Evolutionary conservation across 352 stramenopile genomes (phyloP).

Genomic region (Phytophthora cryptogea): DNA sequence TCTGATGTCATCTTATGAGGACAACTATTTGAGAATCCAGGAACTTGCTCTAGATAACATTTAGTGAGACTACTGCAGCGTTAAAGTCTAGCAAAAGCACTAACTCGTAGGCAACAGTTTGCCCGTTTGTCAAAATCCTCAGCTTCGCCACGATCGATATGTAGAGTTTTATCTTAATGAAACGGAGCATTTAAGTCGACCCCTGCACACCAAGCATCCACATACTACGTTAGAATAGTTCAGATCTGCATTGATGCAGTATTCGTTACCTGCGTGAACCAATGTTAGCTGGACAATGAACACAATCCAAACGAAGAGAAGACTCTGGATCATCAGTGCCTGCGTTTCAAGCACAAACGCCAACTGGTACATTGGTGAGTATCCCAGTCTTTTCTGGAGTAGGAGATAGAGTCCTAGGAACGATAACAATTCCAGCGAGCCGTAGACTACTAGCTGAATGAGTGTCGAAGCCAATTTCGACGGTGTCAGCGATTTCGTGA

Average conservation of each 20-base stretch:
- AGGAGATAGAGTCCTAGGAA: conserved; percentile 13
- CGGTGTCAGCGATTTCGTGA: conserved; percentile 10
- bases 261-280: conserved; percentile 17
- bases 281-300: conserved; percentile 31
- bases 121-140: neutral
- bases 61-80: too few relatives aligned
- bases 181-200: conserved; percentile 13
- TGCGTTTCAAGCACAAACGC: conserved; percentile 53
- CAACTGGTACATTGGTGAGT: conserved; percentile 32
- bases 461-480: conserved; percentile 13
- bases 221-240: neutral
- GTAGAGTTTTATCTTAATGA: neutral
- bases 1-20: too few relatives aligned
- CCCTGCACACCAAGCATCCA: conserved; percentile 3
- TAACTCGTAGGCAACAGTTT: too few relatives aligned
- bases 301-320: conserved; percentile 36
- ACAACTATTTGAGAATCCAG: too few relatives aligned
- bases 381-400: conserved; percentile 26
- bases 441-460: conserved; percentile 15
- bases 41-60: too few relatives aligned
- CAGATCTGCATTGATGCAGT: neutral
- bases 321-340: conserved; percentile 22
- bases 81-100: too few relatives aligned
- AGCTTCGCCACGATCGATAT: neutral
- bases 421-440: conserved; percentile 14